These are phyloP conservation scores for Lecanicillium sp. DNA, from an alignment of 2,329 filamentous ascomycete species.

Conservation along the genomic window DNA sequence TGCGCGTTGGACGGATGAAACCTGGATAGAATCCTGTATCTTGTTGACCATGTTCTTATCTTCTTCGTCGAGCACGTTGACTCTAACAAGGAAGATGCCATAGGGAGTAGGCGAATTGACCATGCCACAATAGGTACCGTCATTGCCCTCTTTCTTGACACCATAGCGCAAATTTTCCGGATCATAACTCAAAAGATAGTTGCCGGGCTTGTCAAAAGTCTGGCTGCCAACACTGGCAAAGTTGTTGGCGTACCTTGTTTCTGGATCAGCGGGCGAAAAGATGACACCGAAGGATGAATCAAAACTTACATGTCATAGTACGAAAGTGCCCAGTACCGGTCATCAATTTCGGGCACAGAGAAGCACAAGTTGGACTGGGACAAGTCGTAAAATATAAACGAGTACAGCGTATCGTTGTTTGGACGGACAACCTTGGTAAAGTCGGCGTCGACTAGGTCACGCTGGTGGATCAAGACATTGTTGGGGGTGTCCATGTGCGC, in stretches of 20 bases:
- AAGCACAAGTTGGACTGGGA: constrained; percentile 17
- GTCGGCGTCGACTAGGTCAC: neutral
- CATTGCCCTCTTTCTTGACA: constrained; percentile 2
- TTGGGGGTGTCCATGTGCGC: neutral
- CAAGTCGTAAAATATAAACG: constrained; percentile 13
- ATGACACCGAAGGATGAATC: neutral
- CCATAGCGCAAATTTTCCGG: constrained; percentile 5
- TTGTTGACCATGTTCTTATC: constrained; percentile 1
- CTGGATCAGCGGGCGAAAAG: no score
- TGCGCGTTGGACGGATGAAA: neutral
- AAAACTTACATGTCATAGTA: constrained; percentile 20
- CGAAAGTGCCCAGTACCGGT: constrained; percentile 15
- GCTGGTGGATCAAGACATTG: neutral
- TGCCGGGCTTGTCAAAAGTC: constrained; percentile 5
- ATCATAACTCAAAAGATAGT: constrained; percentile 4
- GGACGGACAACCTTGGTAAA: constrained; percentile 1
- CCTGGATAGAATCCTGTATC: constrained; percentile 4
- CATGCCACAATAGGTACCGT: neutral
- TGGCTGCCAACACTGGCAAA: constrained; percentile 17
- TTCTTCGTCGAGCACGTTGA: constrained; percentile 2
- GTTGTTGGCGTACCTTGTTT: constrained; percentile 17
- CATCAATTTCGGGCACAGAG: constrained; percentile 12
- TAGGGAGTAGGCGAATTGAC: constrained; percentile 10
- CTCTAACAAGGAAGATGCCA: constrained; percentile 6
- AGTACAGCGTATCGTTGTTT: constrained; percentile 4